Evolutionary conservation across 495 filamentous ascomycete genomes (phyloP).

Genomic region (Lichina pygmaea): DNA sequence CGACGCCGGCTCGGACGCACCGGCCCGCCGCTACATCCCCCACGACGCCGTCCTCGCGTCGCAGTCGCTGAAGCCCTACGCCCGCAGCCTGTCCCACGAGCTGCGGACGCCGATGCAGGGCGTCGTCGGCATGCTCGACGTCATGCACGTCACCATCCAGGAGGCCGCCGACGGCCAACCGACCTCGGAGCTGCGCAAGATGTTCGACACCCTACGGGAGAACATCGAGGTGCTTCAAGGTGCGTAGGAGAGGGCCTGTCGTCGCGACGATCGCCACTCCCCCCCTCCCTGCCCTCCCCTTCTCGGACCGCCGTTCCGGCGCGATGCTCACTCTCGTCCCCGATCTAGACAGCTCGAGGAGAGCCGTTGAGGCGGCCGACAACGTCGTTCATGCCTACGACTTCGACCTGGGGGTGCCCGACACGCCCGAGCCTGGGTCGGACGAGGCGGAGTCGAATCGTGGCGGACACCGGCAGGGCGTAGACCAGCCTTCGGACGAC

Average conservation of each 20-base stretch:
- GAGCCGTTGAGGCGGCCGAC: conserved; percentile 58
- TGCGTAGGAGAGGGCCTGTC: conserved; percentile 6
- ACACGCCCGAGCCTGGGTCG: conserved; percentile 16
- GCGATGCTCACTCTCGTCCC: neutral
- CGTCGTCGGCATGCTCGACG: conserved; percentile 62
- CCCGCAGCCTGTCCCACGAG: conserved; percentile 54
- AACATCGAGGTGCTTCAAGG: conserved; percentile 58
- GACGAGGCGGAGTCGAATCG: neutral
- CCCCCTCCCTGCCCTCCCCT: neutral
- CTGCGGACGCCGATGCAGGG: conserved; percentile 67
- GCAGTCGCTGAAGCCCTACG: conserved; percentile 53
- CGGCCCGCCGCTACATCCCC: conserved; percentile 17
- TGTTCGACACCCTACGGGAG: conserved; percentile 38
- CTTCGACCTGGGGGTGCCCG: conserved; percentile 58
- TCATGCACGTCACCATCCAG: conserved; percentile 56
- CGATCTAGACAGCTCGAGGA: conserved; percentile 38
- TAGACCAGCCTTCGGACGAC: too few species aligned
- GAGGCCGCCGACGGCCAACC: conserved; percentile 34
- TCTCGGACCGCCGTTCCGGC: too few species aligned
- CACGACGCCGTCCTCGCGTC: conserved; percentile 22
- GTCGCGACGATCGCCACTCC: neutral
- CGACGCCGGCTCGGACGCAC: conserved; percentile 8
- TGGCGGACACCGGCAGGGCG: neutral
- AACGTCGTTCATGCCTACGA: conserved; percentile 78
- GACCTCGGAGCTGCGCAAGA: conserved; percentile 19